Base-by-base conservation (phyloP, 1,284 basidiomycete genomes). In the Erythrobasidium hasegawianum region DNA sequence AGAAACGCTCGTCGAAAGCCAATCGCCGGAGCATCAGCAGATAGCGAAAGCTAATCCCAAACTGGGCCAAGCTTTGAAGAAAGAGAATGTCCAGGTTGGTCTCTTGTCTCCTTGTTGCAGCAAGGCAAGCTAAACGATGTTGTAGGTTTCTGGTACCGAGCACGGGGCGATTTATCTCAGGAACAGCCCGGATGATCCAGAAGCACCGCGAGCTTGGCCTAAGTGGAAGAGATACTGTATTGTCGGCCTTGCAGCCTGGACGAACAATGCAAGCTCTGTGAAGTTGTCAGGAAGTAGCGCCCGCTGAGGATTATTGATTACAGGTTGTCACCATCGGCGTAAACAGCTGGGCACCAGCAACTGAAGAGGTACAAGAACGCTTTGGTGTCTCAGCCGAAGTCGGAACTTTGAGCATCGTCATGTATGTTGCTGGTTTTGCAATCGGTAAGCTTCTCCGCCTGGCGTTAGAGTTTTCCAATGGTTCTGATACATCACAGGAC, bases 371-470 rank as follows among this genome's bases (percentile, higher is more conserved):
- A n/a, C 43, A 47, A 47, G 43, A 47, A n/a, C 43, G 22, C n/a
- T 89, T 87, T 68, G 75, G 78, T 9, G 82, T 88, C 68, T 79
- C 82, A 0, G 67, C 80, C 58, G 85, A 86, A 73, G 82, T 83
- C 5, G 80, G 78, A 10, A 73, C 76, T 4, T 76, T 82, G 26
- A 76, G 77, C 41, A 78, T 83, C 56, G 74, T 79, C 20, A 72
- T 81, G 60, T 80, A 78, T 45, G 74, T 80, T 9, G 76, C 77
- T 1, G 79, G 78, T 0, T 80, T 80, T 72, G 77, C 73, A n/a
- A 41, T 73, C n/a, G 71, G 59, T n/a, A 57, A 53, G 29, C 57
- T 64, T 5, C 27, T 67, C 13, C 47, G 59, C 27, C 11, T 39
- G 11, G 11, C 33, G 11, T 33, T 11, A 33, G 33, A 4, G 11